A percentile compares a stretch with the other conserved stretches of the same genome.
Conservation (phyloP, 2,329 filamentous ascomycete genomes). For the Alternaria consortialis region DNA sequence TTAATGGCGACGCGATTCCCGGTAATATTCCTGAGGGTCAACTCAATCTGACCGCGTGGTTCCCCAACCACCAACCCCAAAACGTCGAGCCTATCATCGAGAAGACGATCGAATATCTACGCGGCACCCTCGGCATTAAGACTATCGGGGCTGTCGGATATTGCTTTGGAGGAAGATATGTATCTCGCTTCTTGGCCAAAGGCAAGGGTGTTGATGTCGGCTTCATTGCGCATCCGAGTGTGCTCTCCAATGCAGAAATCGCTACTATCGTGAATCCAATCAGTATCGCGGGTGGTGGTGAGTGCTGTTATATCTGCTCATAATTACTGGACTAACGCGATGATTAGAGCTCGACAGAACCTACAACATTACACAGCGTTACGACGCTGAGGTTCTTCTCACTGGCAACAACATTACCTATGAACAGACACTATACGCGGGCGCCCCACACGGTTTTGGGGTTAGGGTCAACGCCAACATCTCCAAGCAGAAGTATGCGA, state of each 20-base stretch:
- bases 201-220: constrained; percentile 67
- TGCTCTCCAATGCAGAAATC: constrained; percentile 72
- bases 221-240: constrained; percentile 75
- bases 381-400: constrained; percentile 37
- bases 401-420: constrained; percentile 41
- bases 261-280: constrained; percentile 70
- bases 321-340: background rate
- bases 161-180: constrained; percentile 80
- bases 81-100: constrained; percentile 60
- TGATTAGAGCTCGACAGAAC: background rate
- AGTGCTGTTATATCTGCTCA: background rate
- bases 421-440: constrained; percentile 44
- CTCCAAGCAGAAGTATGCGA: constrained; percentile 46
- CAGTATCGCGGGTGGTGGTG: constrained; percentile 67
- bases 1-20: constrained; percentile 41
- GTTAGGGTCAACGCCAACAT: constrained; percentile 43
- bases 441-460: constrained; percentile 49
- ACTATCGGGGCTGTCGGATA: constrained; percentile 73
- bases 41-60: constrained; percentile 64
- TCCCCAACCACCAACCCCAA: constrained; percentile 55
- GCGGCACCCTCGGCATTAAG: constrained; percentile 63
- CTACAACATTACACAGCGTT: background rate
- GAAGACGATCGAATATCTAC: constrained; percentile 65
- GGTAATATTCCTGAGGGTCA: constrained; percentile 67
- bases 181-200: constrained; percentile 67